Base-by-base conservation (phyloP, 768 basidiomycete species). In the Lyophyllum decastes region DNA sequence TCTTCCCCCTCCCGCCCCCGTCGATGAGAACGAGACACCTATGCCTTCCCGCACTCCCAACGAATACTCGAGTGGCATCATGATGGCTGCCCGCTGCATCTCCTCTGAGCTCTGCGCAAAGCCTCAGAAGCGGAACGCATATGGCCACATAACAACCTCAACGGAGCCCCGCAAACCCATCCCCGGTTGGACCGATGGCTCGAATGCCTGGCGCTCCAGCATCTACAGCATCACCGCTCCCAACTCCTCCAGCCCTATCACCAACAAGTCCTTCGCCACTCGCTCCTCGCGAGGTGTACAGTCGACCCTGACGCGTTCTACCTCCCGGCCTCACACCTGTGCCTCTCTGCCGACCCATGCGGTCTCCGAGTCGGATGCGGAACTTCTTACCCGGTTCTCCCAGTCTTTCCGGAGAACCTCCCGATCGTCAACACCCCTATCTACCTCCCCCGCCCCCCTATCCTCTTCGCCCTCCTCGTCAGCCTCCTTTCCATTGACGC, bases 111-210 rank as follows among this genome's bases (percentile, higher is more conserved):
- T 76, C 25, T 78, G 79, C 57, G 66, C 78, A 0, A 73, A 76
- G 22, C 77, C 80, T 26, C 60, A 69, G 12, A 80, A 78, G 65
- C 76, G 77, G 58, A 66, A 76, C 34, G 58, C 60, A 1, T 66
- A 72, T 12, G 73, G 74, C 35, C 57, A 64, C 26, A 68, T 74
- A 52, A 57, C 64, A 16, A 63, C 68, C 2, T 63, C 71, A 14
- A 64, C 66, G 9, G 73, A 75, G 61, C 74, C 76, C 2, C 75
- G 72, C 46, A 77, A 77, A 22, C 70, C 74, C 6, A 79, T 88
- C 27, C 83, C 85, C 0, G 88, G 88, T 14, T 89, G 88, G 88
- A 87, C 81, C 1, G 88, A 89, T 59, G 83, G 84, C 51, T 80
- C 78, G 22, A 76, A 83, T 54, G 84, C 82, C 0, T 90, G 88